These are phyloP conservation scores for Euryodendron excelsum DNA, from an alignment of 148 eudicot species.

Conservation along the genomic window DNA sequence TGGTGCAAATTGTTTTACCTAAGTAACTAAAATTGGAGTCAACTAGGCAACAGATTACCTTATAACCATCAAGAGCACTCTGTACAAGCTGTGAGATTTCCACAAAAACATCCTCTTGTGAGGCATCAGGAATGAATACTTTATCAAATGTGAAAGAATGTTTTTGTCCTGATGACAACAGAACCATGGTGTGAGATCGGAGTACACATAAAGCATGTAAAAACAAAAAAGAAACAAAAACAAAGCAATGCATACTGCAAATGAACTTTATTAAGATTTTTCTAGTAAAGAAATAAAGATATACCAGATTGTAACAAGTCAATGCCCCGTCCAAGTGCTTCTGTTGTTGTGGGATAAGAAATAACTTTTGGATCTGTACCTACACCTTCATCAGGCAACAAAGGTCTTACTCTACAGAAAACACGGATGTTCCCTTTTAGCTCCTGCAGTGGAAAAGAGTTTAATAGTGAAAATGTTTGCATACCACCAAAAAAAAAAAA, in stretches of 20 bases:
- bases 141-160: constrained; percentile 83
- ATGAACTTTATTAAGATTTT: neutral
- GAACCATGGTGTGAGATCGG: constrained; percentile 7
- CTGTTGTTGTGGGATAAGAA: constrained; percentile 65
- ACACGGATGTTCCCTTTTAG: constrained; percentile 97
- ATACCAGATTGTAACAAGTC: constrained; percentile 87
- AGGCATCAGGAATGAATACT: constrained; percentile 82
- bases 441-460: constrained; percentile 47
- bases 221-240: too few relatives aligned
- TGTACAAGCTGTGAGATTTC: constrained; percentile 99
- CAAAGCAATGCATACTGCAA: neutral
- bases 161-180: constrained; percentile 60
- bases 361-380: constrained; percentile 58
- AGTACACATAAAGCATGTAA: neutral
- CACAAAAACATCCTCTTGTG: constrained; percentile 87
- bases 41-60: constrained; percentile 43
- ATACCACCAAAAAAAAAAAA: constrained; percentile 6
- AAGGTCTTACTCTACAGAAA: constrained; percentile 92
- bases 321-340: constrained; percentile 76
- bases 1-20: too few relatives aligned
- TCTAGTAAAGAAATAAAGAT: neutral
- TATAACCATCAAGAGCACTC: constrained; percentile 98
- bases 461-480: constrained; percentile 11
- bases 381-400: constrained; percentile 65
- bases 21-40: too few relatives aligned